phyloP scores from a whole-genome alignment of 768 basidiomycete genomes.

The Tremella mesenterica region DNA sequence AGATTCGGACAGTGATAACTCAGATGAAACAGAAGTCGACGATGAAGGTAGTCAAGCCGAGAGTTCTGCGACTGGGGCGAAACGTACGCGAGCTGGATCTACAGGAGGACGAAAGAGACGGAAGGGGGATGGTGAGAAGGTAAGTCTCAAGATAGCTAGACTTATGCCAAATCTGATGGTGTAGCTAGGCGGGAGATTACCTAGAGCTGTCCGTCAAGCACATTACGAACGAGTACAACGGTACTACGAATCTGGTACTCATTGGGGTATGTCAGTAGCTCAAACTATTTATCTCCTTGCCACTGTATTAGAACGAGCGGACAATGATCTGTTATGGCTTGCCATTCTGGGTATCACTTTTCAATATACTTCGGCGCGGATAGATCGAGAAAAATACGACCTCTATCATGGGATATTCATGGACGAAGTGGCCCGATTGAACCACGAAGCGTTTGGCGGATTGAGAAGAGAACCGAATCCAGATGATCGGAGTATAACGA shows the following conservation, averaged over 20 bases:
- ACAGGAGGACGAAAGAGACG: constrained; percentile 9
- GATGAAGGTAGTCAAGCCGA: constrained; percentile 37
- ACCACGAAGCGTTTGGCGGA: constrained; percentile 47
- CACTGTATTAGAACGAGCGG: constrained; percentile 78
- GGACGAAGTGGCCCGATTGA: constrained; percentile 88
- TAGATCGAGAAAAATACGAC: constrained; percentile 80
- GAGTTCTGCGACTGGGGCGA: constrained; percentile 27
- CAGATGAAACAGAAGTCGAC: constrained; percentile 47
- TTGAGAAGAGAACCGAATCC: constrained; percentile 47
- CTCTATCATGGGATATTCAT: constrained; percentile 66
- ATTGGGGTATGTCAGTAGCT: constrained; percentile 80
- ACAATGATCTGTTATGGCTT: constrained; percentile 90
- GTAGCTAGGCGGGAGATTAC: constrained; percentile 55
- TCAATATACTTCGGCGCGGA: constrained; percentile 80
- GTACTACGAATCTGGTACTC: constrained; percentile 77
- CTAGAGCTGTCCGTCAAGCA: constrained; percentile 60
- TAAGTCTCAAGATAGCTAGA: background rate
- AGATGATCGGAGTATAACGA: constrained; percentile 73
- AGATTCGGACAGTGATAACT: constrained; percentile 45
- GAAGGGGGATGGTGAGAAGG: constrained; percentile 17
- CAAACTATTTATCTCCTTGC: constrained; percentile 83
- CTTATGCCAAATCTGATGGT: background rate
- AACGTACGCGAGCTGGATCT: constrained; percentile 17
- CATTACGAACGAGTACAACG: constrained; percentile 62
- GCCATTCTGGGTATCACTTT: constrained; percentile 87